phyloP scores from a whole-genome alignment of 2,329 filamentous ascomycete genomes.

The Colletotrichum sp. region DNA sequence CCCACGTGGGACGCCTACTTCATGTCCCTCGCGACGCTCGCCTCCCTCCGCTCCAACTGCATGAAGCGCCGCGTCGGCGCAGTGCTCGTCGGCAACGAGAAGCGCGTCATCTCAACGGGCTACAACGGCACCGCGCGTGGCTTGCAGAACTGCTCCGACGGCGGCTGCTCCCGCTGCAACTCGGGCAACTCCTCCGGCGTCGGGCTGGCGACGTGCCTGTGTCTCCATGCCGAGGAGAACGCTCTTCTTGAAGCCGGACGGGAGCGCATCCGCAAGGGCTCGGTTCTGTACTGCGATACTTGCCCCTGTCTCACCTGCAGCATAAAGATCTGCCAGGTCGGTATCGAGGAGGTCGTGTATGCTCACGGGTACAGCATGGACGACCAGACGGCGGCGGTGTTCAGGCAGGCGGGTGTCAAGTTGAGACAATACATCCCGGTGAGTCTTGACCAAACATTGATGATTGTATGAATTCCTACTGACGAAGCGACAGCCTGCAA shows the following conservation, averaged over 20 bases:
- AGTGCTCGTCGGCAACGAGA: slow-evolving; percentile 81
- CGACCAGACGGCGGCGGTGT: slow-evolving; percentile 78
- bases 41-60: slow-evolving; percentile 90
- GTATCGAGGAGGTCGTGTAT: slow-evolving; percentile 94
- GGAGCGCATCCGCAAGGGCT: slow-evolving; percentile 82
- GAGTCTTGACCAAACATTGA: slow-evolving; percentile 38
- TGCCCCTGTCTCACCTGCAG: slow-evolving; percentile 97
- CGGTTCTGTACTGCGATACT: slow-evolving; percentile 91
- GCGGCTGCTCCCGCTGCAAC: slow-evolving; percentile 90
- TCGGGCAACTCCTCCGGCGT: slow-evolving; percentile 71
- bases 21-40: slow-evolving; percentile 93
- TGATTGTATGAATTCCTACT: slow-evolving; percentile 18
- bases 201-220: slow-evolving; percentile 84
- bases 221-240: slow-evolving; percentile 98
- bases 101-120: slow-evolving; percentile 89
- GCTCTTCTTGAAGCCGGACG: slow-evolving; percentile 92
- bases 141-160: slow-evolving; percentile 88
- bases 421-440: slow-evolving; percentile 89
- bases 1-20: slow-evolving; percentile 98
- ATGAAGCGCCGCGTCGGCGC: slow-evolving; percentile 98
- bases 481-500: slow-evolving; percentile 55
- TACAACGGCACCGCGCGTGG: slow-evolving; percentile 98
- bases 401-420: slow-evolving; percentile 81
- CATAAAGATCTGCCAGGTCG: slow-evolving; percentile 97
- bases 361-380: slow-evolving; percentile 96